Percentiles rank a stretch among this genome's conserved stretches.
These are phyloP conservation scores for Phytophthora pisi DNA, from an alignment of 352 stramenopile species.

Conservation along the genomic window DNA sequence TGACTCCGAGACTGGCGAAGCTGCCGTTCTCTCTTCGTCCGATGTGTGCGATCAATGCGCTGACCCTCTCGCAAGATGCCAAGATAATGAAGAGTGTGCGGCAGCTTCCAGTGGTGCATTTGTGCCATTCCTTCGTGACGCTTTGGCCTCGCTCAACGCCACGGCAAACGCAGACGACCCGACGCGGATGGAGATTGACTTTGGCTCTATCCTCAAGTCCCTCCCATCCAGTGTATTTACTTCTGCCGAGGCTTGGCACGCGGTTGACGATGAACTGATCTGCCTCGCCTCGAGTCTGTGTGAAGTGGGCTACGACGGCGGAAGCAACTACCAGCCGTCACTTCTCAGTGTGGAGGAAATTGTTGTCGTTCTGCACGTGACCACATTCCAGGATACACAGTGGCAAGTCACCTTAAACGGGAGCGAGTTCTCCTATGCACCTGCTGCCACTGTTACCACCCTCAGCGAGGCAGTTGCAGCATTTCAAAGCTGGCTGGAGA, in stretches of 20 bases:
- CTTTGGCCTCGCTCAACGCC: not conserved
- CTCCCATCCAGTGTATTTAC: not conserved
- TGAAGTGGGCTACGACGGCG: conserved; percentile 3
- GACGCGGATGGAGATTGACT: not conserved
- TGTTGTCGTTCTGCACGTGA: not conserved
- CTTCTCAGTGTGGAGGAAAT: conserved; percentile 4
- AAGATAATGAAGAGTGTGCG: not conserved
- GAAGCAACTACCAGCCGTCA: not conserved
- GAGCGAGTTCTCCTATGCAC: not conserved
- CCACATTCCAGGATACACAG: conserved; percentile 11
- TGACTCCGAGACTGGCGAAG: not conserved
- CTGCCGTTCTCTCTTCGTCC: not conserved
- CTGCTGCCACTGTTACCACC: not conserved
- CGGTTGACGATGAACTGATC: not conserved
- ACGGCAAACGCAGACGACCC: not conserved
- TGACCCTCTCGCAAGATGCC: not conserved
- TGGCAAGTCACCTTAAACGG: conserved; percentile 16
- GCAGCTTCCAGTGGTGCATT: not conserved
- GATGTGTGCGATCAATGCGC: conserved; percentile 2
- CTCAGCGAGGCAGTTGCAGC: not conserved
- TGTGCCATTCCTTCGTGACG: not conserved
- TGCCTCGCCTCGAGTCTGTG: conserved; percentile 10
- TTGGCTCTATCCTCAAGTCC: not conserved
- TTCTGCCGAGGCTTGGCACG: not conserved
- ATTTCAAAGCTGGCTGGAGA: conserved; percentile 16